Evolutionary conservation across 2,329 filamentous ascomycete species (phyloP), one percentile per base, ranked within the genome.

Genomic region (Penicillium sp.): DNA sequence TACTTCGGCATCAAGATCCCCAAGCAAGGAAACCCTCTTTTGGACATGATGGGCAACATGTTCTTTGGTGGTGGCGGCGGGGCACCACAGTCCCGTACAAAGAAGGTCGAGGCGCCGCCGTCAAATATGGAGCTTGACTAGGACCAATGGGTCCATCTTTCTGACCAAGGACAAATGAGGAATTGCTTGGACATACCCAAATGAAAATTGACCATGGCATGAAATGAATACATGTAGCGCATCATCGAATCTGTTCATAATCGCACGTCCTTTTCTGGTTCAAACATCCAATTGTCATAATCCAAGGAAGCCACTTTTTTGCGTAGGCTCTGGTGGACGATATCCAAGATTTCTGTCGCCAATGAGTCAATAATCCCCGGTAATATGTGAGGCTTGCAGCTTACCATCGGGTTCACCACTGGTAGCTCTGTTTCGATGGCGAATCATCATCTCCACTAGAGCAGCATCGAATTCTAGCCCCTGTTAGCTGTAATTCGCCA

Each of bases 31-130:
- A 97, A 97, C 68, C 90, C 90, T 3, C 75, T 98, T 68, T 82
- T 97, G 70, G 93, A 98, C 66, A 97, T 98, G 90, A 94, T 98
- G 87, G 90, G 89, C 39, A 90, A 83, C 52, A 81, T 98, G 77
- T 87, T 98, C 62, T 90, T 90, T 40, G 89, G 89, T 6, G 44
- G 49, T 18, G 58, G 56, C 27, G 66, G 61, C 31, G 63, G 66
- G 44, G 55, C 57, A 39, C 52, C 61, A 23, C 65, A 67, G 51
- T 54, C n/a, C 59, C 55, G 74, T 47, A 63, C 69, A 34, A 77
- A 71, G 64, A 74, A 68, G 55, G 72, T 76, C 28, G 73, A 74
- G 46, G 70, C 69, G 26, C 67, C 71, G 38, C 72, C 71, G 16
- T 60, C 69, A 18, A 68, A 64, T 42, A 68, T 71, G 60, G 72